Conservation (phyloP, 2,329 filamentous ascomycete genomes). For the Drechslera avenae region DNA sequence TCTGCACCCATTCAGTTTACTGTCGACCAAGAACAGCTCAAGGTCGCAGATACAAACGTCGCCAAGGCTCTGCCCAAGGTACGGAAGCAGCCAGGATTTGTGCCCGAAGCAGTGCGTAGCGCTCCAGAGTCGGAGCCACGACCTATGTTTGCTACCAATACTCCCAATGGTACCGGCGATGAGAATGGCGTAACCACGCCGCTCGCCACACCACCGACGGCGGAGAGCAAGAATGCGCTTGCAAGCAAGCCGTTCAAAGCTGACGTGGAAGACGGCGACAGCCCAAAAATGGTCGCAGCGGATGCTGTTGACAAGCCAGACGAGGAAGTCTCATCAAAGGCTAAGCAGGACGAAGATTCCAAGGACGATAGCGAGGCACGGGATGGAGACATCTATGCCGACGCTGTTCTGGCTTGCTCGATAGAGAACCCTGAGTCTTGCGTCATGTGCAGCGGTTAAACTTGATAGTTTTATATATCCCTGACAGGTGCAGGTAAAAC, state of each 20-base stretch:
- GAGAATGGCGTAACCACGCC: slow-evolving; percentile 69
- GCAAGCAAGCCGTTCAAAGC: slow-evolving; percentile 74
- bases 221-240: slow-evolving; percentile 59
- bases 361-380: slow-evolving; percentile 73
- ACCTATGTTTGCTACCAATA: slow-evolving; percentile 67
- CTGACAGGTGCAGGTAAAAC: neutral
- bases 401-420: slow-evolving; percentile 89
- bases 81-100: slow-evolving; percentile 62
- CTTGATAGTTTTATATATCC: neutral
- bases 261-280: slow-evolving; percentile 76
- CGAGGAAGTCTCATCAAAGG: slow-evolving; percentile 66
- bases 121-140: slow-evolving; percentile 64
- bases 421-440: slow-evolving; percentile 97
- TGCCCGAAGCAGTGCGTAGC: slow-evolving; percentile 18
- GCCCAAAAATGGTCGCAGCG: slow-evolving; percentile 75
- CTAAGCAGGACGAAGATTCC: slow-evolving; percentile 73
- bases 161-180: slow-evolving; percentile 48
- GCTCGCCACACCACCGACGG: slow-evolving; percentile 71
- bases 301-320: slow-evolving; percentile 67
- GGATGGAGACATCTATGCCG: slow-evolving; percentile 93
- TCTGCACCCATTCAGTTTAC: slow-evolving; percentile 98
- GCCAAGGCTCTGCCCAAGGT: slow-evolving; percentile 67
- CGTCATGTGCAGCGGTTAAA: slow-evolving; percentile 94
- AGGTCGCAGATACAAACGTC: slow-evolving; percentile 80
- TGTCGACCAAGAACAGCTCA: slow-evolving; percentile 93